Base-by-base conservation (phyloP, 2,329 filamentous ascomycete genomes). In the Botrytis fabae region DNA sequence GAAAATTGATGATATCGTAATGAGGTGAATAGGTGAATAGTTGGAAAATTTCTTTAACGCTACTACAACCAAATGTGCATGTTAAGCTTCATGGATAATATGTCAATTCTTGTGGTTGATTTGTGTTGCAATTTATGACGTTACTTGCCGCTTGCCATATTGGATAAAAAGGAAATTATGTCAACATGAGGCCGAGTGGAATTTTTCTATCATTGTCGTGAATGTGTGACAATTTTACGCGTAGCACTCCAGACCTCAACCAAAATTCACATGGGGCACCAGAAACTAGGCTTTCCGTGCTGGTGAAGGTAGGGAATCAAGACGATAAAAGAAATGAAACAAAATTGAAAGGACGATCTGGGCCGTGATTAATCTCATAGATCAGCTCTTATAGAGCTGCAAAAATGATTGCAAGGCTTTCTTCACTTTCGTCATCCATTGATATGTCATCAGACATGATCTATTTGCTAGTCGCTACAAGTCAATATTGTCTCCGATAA, bases 181-280 rank as follows among this genome's bases (percentile, higher is more conserved):
- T 0, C 6, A 57, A 57, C 14, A 28, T 28, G 51, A 57, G 14
- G n/a, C 1, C 14, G 12, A 51, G 12, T 51, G 25, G n/a, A n/a
- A n/a, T 4, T n/a, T 51, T 16, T 4, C 25, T 51, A 48, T 48
- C 25, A 25, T 16, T 54, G 22, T 12, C 22, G 16, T n/a, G 22
- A 54, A n/a, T 54, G n/a, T 6, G 16, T 14, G 48, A 6, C 12
- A 16, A 6, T n/a, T n/a, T n/a, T 6, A 10, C 48, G 16, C 25
- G 14, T n/a, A 7, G 5, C 4, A n/a, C 4, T 6, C 5, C 3
- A 18, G 14, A 18, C 0, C 14, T 9, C 5, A 6, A 3, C 4
- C 6, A 18, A 7, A 28, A 57, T 8, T 16, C 2, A 57, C n/a
- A 28, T 4, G 6, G 2, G 2, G 0, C 1, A 18, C 28, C n/a